Evolutionary conservation across 2,329 filamentous ascomycete genomes (phyloP).

Genomic region (Calonectria pseudoturangicola): DNA sequence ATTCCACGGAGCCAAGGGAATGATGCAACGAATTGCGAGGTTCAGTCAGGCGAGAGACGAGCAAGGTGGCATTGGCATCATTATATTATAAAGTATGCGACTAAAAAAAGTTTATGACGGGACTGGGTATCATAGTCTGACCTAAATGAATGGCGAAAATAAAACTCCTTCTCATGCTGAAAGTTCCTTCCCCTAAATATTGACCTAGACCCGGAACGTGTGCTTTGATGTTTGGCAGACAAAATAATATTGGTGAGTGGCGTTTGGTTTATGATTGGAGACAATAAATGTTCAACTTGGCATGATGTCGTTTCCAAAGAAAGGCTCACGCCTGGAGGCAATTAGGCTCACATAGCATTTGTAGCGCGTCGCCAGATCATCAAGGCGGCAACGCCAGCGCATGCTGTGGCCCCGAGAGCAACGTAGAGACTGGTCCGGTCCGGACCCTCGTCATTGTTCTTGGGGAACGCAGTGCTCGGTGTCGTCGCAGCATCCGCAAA

Average conservation of each 20-base stretch:
- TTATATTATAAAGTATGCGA: conserved; percentile 43
- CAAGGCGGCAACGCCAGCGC: conserved; percentile 77
- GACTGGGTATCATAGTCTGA: conserved; percentile 59
- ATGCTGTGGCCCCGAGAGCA: conserved; percentile 83
- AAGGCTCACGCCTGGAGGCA: neutral
- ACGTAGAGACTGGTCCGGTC: conserved; percentile 92
- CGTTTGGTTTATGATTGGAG: neutral
- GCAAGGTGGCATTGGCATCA: conserved; percentile 44
- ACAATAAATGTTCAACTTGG: neutral
- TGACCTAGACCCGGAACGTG: conserved; percentile 1
- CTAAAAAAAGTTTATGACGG: conserved; percentile 41
- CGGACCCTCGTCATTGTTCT: conserved; percentile 88
- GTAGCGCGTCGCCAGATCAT: conserved; percentile 79
- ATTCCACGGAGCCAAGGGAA: conserved; percentile 1
- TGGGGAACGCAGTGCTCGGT: conserved; percentile 91
- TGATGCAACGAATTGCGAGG: conserved; percentile 11
- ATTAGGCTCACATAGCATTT: conserved; percentile 63
- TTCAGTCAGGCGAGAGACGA: conserved; percentile 13
- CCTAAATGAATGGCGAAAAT: conserved; percentile 48
- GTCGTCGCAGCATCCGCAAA: conserved; percentile 94
- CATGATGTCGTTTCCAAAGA: neutral
- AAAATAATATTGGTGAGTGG: conserved; percentile 19
- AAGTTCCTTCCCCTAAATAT: conserved; percentile 19
- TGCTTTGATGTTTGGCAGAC: conserved; percentile 3
- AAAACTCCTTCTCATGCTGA: conserved; percentile 51